phyloP scores from a whole-genome alignment of 441 rosid species.

The Raphanus hybrid region DNA sequence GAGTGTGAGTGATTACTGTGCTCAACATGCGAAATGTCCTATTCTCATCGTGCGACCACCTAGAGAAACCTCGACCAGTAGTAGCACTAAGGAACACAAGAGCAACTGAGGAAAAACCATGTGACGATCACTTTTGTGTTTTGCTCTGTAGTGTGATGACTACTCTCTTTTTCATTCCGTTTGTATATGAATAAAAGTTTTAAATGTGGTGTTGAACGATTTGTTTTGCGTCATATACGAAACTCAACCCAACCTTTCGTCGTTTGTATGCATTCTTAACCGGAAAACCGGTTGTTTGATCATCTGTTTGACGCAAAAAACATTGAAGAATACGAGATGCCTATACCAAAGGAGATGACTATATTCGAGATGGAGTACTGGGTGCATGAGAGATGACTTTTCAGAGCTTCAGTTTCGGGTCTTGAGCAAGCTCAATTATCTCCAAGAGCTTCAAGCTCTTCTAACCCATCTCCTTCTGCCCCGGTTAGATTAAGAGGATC shows the following conservation, averaged over 20 bases:
- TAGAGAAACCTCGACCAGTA: constrained; percentile 37
- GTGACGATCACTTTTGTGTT: background rate
- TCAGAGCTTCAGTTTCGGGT: constrained; percentile 58
- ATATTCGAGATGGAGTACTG: constrained; percentile 66
- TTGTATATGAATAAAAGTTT: background rate
- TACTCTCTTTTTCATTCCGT: background rate
- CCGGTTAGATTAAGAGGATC: constrained; percentile 36
- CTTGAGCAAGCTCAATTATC: constrained; percentile 62
- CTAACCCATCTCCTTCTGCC: constrained; percentile 36
- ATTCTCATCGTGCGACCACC: constrained; percentile 71
- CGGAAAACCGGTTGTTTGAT: constrained; percentile 26
- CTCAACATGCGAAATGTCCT: constrained; percentile 74
- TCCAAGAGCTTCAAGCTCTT: constrained; percentile 48
- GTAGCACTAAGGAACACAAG: constrained; percentile 9
- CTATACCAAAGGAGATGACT: constrained; percentile 59
- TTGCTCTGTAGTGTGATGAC: background rate
- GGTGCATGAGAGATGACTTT: constrained; percentile 78
- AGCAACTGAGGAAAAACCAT: constrained; percentile 11
- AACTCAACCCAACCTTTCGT: background rate
- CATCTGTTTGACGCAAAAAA: constrained; percentile 32
- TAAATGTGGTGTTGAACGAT: background rate
- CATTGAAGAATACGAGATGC: constrained; percentile 49
- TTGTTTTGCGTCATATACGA: background rate
- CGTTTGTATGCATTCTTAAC: constrained; percentile 24
- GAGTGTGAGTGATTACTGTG: constrained; percentile 80